Evolutionary conservation across 257 asterid genomes (phyloP).

Genomic region (Phtheirospermum japonicum): DNA sequence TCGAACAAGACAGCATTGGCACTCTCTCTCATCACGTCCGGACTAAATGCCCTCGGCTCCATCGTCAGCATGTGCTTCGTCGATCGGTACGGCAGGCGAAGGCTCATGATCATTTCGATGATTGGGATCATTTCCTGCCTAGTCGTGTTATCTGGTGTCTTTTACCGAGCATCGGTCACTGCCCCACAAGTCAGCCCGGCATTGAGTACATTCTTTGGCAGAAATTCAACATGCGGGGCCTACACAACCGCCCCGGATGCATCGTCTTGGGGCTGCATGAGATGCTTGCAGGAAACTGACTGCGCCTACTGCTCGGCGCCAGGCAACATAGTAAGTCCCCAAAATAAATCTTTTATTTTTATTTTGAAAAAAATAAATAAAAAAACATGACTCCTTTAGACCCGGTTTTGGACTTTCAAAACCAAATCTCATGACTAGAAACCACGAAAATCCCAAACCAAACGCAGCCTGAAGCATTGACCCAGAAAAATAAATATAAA

Average conservation of each 20-base stretch:
- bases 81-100: slow-evolving; percentile 57
- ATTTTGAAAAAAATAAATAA: too few species aligned
- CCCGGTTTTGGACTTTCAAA: too few species aligned
- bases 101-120: slow-evolving; percentile 61
- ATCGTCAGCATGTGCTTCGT: slow-evolving; percentile 60
- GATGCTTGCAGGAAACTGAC: slow-evolving; percentile 34
- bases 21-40: slow-evolving; percentile 58
- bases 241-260: slow-evolving; percentile 34
- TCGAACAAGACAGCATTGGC: slow-evolving; percentile 57
- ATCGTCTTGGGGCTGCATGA: slow-evolving; percentile 54
- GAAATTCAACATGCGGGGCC: slow-evolving; percentile 46
- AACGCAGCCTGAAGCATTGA: too few species aligned
- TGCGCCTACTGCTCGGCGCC: slow-evolving; percentile 52
- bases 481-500: too few species aligned
- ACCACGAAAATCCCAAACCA: too few species aligned
- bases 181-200: slow-evolving; percentile 42
- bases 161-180: slow-evolving; percentile 38
- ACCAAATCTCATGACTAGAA: too few species aligned
- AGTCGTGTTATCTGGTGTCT: slow-evolving; percentile 37
- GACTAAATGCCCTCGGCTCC: slow-evolving; percentile 56
- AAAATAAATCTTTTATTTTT: not conserved
- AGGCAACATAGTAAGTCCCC: slow-evolving; percentile 32
- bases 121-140: slow-evolving; percentile 56
- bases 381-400: too few species aligned
- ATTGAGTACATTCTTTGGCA: slow-evolving; percentile 39